Percentiles rank a stretch among this genome's conserved stretches.
phyloP scores from a whole-genome alignment of 306 rosid genomes.

The Oxytropis ochrocephala region DNA sequence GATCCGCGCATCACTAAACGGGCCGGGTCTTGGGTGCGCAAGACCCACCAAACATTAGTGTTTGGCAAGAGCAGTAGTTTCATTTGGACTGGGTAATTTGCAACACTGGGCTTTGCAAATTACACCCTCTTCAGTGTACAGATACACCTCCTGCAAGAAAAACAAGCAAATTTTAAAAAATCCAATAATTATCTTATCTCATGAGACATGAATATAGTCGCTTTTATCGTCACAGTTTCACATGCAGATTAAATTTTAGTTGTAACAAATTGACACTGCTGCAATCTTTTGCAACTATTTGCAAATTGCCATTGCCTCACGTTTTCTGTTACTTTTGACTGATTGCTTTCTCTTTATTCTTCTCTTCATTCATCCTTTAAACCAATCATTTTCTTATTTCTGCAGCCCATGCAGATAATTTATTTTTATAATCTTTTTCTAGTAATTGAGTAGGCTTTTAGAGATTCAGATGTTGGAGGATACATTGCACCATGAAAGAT shows the following conservation, averaged over 20 bases:
- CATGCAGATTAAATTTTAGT: background rate
- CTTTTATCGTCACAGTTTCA: background rate
- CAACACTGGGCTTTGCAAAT: too few species aligned
- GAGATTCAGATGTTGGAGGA: background rate
- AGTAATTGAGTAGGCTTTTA: background rate
- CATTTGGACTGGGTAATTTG: too few species aligned
- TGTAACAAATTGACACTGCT: background rate
- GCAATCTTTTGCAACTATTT: background rate
- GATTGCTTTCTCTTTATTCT: background rate
- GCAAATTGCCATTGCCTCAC: constrained; percentile 11
- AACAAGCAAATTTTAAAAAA: too few species aligned
- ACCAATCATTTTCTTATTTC: constrained; percentile 1
- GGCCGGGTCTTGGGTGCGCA: too few species aligned
- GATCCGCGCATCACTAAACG: too few species aligned
- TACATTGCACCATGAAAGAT: constrained; percentile 11
- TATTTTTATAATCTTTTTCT: background rate
- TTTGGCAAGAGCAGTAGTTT: too few species aligned
- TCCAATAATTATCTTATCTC: background rate
- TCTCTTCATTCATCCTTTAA: background rate
- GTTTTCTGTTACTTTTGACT: background rate
- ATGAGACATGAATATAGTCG: background rate
- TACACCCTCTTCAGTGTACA: too few species aligned
- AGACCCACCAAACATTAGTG: too few species aligned
- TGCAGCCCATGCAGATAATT: background rate
- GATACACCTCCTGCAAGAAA: too few species aligned